These are phyloP conservation scores for Cercospora berteroae DNA, from an alignment of 2,329 filamentous ascomycete species.

Conservation along the genomic window DNA sequence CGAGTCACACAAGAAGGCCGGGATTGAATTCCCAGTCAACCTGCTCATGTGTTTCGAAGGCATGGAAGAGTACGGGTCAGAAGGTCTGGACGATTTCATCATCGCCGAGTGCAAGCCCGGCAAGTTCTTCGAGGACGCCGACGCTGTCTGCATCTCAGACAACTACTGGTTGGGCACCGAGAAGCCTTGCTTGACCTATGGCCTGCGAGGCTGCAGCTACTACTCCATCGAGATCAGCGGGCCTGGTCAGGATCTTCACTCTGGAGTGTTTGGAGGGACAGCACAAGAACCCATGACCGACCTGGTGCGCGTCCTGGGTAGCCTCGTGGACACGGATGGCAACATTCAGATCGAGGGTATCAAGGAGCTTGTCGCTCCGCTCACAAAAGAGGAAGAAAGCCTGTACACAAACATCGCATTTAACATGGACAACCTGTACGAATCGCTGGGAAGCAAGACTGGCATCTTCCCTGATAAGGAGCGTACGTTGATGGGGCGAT, in stretches of 20 bases:
- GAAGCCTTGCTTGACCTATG: constrained; percentile 97
- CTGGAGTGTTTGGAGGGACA: constrained; percentile 92
- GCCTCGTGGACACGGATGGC: constrained; percentile 83
- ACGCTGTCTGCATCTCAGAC: constrained; percentile 96
- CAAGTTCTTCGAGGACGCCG: constrained; percentile 90
- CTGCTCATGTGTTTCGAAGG: constrained; percentile 99
- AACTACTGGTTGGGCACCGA: constrained; percentile 99
- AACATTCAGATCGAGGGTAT: constrained; percentile 94
- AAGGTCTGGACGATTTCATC: constrained; percentile 94
- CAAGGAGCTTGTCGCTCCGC: constrained; percentile 84
- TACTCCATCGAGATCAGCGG: constrained; percentile 89
- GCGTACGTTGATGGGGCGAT: constrained; percentile 88
- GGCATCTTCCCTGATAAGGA: constrained; percentile 88
- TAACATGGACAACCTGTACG: constrained; percentile 92
- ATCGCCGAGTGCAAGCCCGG: constrained; percentile 72
- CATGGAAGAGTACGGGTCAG: constrained; percentile 98
- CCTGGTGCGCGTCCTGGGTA: constrained; percentile 75
- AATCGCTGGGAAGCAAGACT: constrained; percentile 85
- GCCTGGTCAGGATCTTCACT: constrained; percentile 90
- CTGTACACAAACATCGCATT: constrained; percentile 91
- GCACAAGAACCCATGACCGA: constrained; percentile 99
- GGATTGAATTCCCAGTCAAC: constrained; percentile 93
- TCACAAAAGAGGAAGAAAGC: constrained; percentile 79
- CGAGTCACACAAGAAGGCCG: constrained; percentile 93
- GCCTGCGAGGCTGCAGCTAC: constrained; percentile 96